phyloP scores from a whole-genome alignment of 1,284 basidiomycete genomes.

The Rhodotorula sp. region DNA sequence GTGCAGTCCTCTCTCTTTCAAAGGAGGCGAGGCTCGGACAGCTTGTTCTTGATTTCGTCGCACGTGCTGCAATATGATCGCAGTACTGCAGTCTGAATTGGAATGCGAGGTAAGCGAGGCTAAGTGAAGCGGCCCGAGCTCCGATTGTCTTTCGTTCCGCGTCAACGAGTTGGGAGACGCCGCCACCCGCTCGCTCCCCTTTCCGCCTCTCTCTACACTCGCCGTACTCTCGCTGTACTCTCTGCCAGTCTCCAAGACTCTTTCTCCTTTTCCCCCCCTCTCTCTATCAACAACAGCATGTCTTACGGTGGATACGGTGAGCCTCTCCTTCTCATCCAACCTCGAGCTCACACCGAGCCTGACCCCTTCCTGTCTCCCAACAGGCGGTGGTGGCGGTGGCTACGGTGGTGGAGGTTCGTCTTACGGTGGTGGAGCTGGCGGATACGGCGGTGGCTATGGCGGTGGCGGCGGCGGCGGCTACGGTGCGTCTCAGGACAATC shows the following conservation, averaged over 20 bases:
- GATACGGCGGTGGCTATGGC: slow-evolving; percentile 24
- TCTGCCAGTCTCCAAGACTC: background rate
- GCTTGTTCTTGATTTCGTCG: too few species aligned
- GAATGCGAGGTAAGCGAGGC: too few species aligned
- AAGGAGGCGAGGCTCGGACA: too few species aligned
- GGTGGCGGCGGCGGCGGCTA: slow-evolving; percentile 24
- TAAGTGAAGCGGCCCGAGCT: too few species aligned
- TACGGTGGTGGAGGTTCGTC: slow-evolving; percentile 35
- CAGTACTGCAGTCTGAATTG: too few species aligned
- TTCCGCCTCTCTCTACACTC: slow-evolving; percentile 4
- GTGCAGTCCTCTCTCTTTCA: too few species aligned
- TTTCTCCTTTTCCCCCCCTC: background rate
- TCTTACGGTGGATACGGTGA: slow-evolving; percentile 40
- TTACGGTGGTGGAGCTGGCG: slow-evolving; percentile 38
- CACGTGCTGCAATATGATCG: too few species aligned
- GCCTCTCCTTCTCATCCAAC: background rate
- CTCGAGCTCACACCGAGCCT: background rate
- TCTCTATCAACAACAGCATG: slow-evolving; percentile 18
- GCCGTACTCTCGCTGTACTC: background rate
- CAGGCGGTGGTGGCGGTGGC: slow-evolving; percentile 15
- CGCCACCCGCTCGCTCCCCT: background rate
- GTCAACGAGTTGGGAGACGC: too few species aligned
- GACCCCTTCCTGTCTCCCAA: background rate
- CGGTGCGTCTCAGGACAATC: slow-evolving; percentile 24
- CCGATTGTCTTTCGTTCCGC: too few species aligned